Percentiles rank a stretch among this genome's conserved stretches.
phyloP scores from a whole-genome alignment of 2,329 filamentous ascomycete genomes.

The Bipolaris victoriae region DNA sequence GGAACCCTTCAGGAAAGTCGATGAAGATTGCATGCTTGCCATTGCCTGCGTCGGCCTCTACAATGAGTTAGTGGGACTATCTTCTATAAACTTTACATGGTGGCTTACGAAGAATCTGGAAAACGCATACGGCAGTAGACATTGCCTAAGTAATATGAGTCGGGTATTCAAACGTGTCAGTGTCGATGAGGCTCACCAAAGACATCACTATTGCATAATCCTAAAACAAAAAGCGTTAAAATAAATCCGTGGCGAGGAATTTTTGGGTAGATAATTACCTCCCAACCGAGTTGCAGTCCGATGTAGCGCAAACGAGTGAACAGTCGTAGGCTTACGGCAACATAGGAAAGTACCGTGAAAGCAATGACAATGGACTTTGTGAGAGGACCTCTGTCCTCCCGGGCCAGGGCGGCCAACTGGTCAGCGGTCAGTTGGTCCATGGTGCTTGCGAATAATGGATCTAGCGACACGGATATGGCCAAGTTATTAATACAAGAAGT shows the following conservation, averaged over 20 bases:
- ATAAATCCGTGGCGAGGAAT: not conserved
- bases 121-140: conserved; percentile 11
- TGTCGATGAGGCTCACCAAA: not conserved
- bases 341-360: conserved; percentile 28
- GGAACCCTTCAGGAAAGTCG: conserved; percentile 15
- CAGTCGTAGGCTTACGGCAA: conserved; percentile 30
- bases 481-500: not conserved
- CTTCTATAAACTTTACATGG: no score
- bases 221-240: not conserved
- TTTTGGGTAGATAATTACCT: conserved; percentile 6
- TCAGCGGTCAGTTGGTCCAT: conserved; percentile 29
- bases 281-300: conserved; percentile 24
- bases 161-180: no score
- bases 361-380: conserved; percentile 22
- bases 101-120: conserved; percentile 28
- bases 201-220: not conserved
- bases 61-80: conserved; percentile 3
- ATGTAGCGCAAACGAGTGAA: conserved; percentile 27
- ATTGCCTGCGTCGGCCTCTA: conserved; percentile 29
- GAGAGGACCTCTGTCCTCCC: conserved; percentile 26
- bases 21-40: conserved; percentile 36
- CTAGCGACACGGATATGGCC: conserved; percentile 4
- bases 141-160: conserved; percentile 2
- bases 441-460: not conserved
- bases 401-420: conserved; percentile 20